These are phyloP conservation scores for Melaleuca alternifolia DNA, from an alignment of 345 rosid genomes.

Conservation along the genomic window DNA sequence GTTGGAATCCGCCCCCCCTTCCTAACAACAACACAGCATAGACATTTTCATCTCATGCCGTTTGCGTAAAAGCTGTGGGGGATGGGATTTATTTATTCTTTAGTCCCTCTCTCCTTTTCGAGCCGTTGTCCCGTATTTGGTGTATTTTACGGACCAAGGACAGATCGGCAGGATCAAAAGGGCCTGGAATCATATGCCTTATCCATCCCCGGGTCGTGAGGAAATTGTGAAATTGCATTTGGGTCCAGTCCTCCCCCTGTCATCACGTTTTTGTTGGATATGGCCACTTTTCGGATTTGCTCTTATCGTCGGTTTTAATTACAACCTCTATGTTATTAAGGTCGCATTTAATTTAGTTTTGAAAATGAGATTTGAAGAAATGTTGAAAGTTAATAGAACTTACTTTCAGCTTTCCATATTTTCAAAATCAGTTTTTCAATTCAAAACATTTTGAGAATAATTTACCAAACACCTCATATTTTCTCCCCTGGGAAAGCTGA, in stretches of 20 bases:
- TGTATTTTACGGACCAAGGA: neutral
- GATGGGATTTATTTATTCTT: neutral
- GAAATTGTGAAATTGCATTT: neutral
- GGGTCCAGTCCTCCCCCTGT: neutral
- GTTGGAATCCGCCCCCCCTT: slow-evolving; percentile 28
- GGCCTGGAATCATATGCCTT: neutral
- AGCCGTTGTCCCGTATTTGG: neutral
- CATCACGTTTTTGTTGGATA: neutral
- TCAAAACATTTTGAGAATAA: too few relatives aligned
- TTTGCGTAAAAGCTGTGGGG: neutral
- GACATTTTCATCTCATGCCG: neutral
- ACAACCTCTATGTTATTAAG: neutral
- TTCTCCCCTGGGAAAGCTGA: too few relatives aligned
- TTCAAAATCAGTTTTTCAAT: too few relatives aligned
- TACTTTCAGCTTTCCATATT: too few relatives aligned
- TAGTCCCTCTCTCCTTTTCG: neutral
- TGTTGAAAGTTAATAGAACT: too few relatives aligned
- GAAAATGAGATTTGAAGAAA: too few relatives aligned
- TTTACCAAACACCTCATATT: too few relatives aligned
- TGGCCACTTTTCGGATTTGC: neutral
- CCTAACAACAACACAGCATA: neutral
- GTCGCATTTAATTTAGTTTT: too few relatives aligned
- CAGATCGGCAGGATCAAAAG: neutral
- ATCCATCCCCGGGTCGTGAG: neutral
- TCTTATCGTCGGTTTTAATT: neutral